A percentile compares a stretch with the other conserved stretches of the same genome.
These are phyloP conservation scores for Crucibulum laeve DNA, from an alignment of 768 basidiomycete genomes.

Conservation along the genomic window DNA sequence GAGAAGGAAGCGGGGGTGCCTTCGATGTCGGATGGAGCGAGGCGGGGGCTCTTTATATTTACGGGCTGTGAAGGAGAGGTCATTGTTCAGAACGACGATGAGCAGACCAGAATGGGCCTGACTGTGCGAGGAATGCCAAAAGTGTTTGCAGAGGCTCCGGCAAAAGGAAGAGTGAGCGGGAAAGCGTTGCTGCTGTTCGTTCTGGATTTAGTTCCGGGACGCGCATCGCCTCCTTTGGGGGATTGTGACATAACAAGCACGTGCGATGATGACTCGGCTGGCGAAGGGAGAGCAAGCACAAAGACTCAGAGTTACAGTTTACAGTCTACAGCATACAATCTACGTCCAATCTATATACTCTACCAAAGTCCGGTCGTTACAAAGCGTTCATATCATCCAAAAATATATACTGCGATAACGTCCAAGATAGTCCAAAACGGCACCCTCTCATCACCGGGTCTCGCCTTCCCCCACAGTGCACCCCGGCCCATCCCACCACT, in stretches of 20 bases:
- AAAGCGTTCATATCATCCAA: neutral
- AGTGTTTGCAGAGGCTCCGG: neutral
- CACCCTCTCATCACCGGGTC: neutral
- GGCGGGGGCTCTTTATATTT: conserved; percentile 36
- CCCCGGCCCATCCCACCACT: conserved; percentile 20
- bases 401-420: no score
- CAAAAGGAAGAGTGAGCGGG: neutral
- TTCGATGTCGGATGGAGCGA: conserved; percentile 10
- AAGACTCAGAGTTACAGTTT: no score
- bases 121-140: neutral
- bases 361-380: no score
- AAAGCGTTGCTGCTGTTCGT: no score
- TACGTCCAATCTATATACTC: neutral
- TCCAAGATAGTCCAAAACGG: no score
- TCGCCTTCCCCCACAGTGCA: conserved; percentile 1
- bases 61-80: conserved; percentile 55
- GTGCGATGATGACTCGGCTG: no score
- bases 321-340: no score
- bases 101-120: neutral
- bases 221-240: no score
- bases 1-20: conserved; percentile 19
- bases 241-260: no score
- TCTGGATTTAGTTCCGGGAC: no score
- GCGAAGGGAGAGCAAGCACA: no score
- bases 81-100: conserved; percentile 29